A percentile compares a stretch with the other conserved stretches of the same genome.
These are phyloP conservation scores for Stachybotrys chlorohalonatus DNA, from an alignment of 2,329 filamentous ascomycete species.

Conservation along the genomic window DNA sequence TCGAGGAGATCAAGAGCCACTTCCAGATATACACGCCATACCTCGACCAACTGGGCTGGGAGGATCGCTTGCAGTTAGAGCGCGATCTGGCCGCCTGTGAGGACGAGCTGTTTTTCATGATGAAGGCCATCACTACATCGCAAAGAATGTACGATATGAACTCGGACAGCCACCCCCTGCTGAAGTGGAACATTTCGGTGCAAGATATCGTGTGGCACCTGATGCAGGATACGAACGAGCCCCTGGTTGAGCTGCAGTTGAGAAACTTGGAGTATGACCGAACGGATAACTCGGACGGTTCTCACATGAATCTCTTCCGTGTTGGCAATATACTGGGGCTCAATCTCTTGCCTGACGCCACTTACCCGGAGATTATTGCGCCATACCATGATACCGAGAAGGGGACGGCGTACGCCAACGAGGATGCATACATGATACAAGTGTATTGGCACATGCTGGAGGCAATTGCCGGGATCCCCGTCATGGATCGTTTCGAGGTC, in stretches of 20 bases:
- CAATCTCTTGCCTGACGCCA: conserved; percentile 81
- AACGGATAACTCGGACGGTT: conserved; percentile 94
- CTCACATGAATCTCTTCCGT: conserved; percentile 85
- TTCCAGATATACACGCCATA: conserved; percentile 89
- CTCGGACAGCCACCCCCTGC: conserved; percentile 65
- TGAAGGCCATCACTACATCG: conserved; percentile 98
- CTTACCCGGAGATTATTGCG: conserved; percentile 93
- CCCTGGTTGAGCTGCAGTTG: conserved; percentile 86
- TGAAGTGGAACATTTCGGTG: conserved; percentile 91
- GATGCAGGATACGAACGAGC: conserved; percentile 76
- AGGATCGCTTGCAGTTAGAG: conserved; percentile 81
- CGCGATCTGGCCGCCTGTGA: conserved; percentile 82
- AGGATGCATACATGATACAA: conserved; percentile 73
- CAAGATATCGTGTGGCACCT: conserved; percentile 97
- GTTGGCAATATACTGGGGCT: conserved; percentile 81
- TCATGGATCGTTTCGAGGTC: conserved; percentile 95
- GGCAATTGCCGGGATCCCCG: conserved; percentile 92
- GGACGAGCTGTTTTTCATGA: conserved; percentile 98
- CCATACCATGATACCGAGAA: conserved; percentile 69
- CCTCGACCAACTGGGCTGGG: conserved; percentile 83
- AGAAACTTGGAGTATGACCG: conserved; percentile 87
- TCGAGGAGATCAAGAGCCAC: conserved; percentile 93
- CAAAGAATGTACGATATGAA: conserved; percentile 73
- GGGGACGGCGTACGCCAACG: conserved; percentile 25
- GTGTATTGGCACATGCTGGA: conserved; percentile 99